Conservation (phyloP, 2,329 filamentous ascomycete genomes). For the Colletotrichum horii region DNA sequence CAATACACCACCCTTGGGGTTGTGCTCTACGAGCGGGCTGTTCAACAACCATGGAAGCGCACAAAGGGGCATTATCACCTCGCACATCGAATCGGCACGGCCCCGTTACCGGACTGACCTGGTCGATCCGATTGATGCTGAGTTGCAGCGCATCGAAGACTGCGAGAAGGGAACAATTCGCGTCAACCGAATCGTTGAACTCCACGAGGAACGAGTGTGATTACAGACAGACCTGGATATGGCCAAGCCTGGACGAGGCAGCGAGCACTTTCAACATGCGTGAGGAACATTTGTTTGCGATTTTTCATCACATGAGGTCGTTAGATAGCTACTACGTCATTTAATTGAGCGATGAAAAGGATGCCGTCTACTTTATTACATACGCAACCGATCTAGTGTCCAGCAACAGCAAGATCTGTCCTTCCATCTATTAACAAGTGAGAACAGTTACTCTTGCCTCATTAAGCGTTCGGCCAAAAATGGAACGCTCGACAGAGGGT, state of each 20-base stretch:
- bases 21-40: background rate
- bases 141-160: conserved; percentile 32
- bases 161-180: conserved; percentile 29
- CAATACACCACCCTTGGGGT: background rate
- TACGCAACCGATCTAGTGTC: background rate
- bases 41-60: conserved; percentile 5
- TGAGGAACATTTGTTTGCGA: background rate
- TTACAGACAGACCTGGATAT: background rate
- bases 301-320: background rate
- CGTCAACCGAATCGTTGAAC: conserved; percentile 34
- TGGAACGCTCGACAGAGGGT: background rate
- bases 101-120: background rate
- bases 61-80: conserved; percentile 26
- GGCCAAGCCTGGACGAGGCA: background rate
- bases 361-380: background rate
- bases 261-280: background rate
- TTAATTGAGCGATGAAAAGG: background rate
- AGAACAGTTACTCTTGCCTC: background rate
- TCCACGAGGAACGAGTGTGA: conserved; percentile 33
- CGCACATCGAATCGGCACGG: conserved; percentile 28
- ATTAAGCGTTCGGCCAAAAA: background rate
- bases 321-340: background rate
- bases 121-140: conserved; percentile 33
- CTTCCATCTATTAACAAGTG: background rate
- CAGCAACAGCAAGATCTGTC: background rate